Percentiles rank a stretch among this genome's conserved stretches.
phyloP scores from a whole-genome alignment of 1,284 basidiomycete species.

The Amylostereum areolatum region DNA sequence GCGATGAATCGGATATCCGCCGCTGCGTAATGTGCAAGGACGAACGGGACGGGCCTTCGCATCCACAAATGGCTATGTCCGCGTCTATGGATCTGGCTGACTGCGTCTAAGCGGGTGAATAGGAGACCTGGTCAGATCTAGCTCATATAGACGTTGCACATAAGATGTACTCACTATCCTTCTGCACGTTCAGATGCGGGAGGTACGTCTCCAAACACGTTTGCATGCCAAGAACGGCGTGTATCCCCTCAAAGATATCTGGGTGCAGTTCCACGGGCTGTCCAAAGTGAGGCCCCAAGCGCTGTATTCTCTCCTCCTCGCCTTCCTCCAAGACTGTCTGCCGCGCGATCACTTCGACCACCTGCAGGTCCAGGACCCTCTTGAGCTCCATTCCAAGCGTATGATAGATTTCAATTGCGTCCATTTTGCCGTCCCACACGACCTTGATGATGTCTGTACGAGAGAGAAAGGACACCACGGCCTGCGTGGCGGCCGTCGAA shows the following conservation, averaged over 20 bases:
- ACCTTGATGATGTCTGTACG: slow-evolving; percentile 29
- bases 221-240: neutral
- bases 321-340: slow-evolving; percentile 23
- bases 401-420: slow-evolving; percentile 31
- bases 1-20: neutral
- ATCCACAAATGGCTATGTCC: neutral
- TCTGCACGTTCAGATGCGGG: neutral
- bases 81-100: neutral
- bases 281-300: neutral
- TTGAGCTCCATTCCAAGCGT: slow-evolving; percentile 25
- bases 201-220: neutral
- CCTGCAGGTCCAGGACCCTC: slow-evolving; percentile 36
- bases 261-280: neutral
- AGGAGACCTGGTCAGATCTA: neutral
- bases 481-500: slow-evolving; percentile 1
- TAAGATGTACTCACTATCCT: neutral
- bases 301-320: slow-evolving; percentile 12
- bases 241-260: neutral
- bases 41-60: neutral
- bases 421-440: slow-evolving; percentile 41
- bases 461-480: slow-evolving; percentile 20
- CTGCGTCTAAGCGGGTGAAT: neutral
- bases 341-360: slow-evolving; percentile 31
- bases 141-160: neutral
- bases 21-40: neutral